phyloP scores from a whole-genome alignment of 352 stramenopile species.

The Elongisporangium undulatum region DNA sequence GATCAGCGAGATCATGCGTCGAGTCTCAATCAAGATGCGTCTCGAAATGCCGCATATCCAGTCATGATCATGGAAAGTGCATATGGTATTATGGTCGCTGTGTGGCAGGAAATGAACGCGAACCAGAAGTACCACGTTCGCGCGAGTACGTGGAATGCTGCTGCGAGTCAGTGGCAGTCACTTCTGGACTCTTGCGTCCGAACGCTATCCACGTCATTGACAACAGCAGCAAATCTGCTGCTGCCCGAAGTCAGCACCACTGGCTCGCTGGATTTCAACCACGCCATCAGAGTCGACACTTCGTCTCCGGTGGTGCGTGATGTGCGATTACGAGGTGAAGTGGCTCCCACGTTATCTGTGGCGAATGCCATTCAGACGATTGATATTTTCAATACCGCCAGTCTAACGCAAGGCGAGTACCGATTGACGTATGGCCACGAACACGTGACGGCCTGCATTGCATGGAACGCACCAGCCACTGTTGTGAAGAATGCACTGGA shows the following conservation, averaged over 20 bases:
- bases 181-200: conserved; percentile 45
- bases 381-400: conserved; percentile 48
- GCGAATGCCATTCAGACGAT: conserved; percentile 43
- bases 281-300: conserved; percentile 50
- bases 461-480: conserved; percentile 41
- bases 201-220: conserved; percentile 23
- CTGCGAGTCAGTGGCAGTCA: conserved; percentile 36
- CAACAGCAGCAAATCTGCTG: conserved; percentile 32
- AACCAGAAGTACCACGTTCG: conserved; percentile 31
- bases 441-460: conserved; percentile 35
- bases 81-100: conserved; percentile 15
- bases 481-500: conserved; percentile 41
- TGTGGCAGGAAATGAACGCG: conserved; percentile 44
- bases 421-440: conserved; percentile 41
- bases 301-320: conserved; percentile 27
- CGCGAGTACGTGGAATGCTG: conserved; percentile 13
- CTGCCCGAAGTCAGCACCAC: conserved; percentile 42
- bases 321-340: conserved; percentile 31
- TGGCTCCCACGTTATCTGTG: conserved; percentile 23
- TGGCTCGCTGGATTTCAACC: conserved; percentile 48
- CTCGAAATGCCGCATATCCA: conserved; percentile 20
- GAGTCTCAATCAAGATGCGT: conserved; percentile 31
- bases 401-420: conserved; percentile 46
- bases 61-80: conserved; percentile 12
- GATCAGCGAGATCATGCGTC: conserved; percentile 34